Base-by-base conservation (phyloP, 768 basidiomycete genomes). In the Russula sp. region DNA sequence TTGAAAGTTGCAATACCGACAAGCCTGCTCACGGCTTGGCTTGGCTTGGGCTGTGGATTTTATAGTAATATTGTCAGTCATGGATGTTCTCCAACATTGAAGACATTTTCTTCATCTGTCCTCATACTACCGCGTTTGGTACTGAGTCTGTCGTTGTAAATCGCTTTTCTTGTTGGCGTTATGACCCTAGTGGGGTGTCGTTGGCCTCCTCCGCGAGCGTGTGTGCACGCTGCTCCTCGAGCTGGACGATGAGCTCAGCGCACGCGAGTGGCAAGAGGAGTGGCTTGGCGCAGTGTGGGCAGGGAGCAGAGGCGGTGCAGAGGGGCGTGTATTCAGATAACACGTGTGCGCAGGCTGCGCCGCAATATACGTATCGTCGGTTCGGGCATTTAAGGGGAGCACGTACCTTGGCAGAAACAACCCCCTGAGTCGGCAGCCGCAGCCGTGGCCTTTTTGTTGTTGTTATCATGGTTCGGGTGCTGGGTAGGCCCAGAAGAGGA, bases 321-420 rank as follows among this genome's bases (percentile, higher is more conserved):
- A 68, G 27, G n/a, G 67, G 67, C 0, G 57, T 68, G 61, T 66
- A 59, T 35, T 62, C 57, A 2, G 64, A 66, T 37, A 56, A 37
- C 3, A 44, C 42, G 61, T 68, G 67, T 6, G 8, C 42, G 44
- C 64, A 61, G 4, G 67, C 67, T 67, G 65, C 65, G 50, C 35
- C 14, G 6, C 14, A 40, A 18, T 16, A 44, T 6, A 44, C 16
- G 18, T 44, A 40, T 40, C 42, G 18, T 14, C 42, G 42, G 16
- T 16, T 16, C 3, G 42, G 14, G 42, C 14, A 44, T 18, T 16
- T 44, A 44, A 44, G 2, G 42, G 11, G 7, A 13, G 42, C 6
- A 40, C 60, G 50, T 49, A 68, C 67, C 67, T n/a, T 68, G 61
- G 58, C 67, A 66, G 51, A 67, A 68, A 37, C 65, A 68, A 4